A percentile compares a stretch with the other conserved stretches of the same genome.
Conservation (phyloP, 1,139 yeast species). For the Spathaspora sp. region DNA sequence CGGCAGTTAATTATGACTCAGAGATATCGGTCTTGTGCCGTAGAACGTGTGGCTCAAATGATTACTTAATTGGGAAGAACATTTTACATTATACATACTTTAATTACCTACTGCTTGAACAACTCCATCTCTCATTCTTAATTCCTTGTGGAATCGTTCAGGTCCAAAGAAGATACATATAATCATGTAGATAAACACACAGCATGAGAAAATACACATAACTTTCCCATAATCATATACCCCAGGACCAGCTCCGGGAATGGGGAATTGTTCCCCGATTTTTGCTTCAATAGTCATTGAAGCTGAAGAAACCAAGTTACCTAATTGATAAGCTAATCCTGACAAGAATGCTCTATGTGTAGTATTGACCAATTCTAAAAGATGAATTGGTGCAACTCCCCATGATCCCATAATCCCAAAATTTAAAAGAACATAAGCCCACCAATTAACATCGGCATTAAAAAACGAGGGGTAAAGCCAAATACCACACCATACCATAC, state of each 20-base stretch:
- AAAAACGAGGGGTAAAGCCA: constrained; percentile 35
- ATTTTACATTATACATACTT: too few relatives aligned
- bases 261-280: constrained; percentile 32
- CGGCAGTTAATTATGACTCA: constrained; percentile 1
- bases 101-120: background rate
- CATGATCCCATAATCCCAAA: constrained; percentile 38
- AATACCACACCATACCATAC: constrained; percentile 31
- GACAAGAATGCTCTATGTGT: constrained; percentile 35
- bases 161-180: constrained; percentile 32
- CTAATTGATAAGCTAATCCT: constrained; percentile 41
- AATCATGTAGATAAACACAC: constrained; percentile 32
- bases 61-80: too few relatives aligned
- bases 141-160: constrained; percentile 27
- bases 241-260: constrained; percentile 15
- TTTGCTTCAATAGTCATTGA: constrained; percentile 38
- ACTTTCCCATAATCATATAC: constrained; percentile 36
- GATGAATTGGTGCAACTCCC: constrained; percentile 39
- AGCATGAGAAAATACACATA: constrained; percentile 40
- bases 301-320: constrained; percentile 39
- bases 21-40: background rate
- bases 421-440: constrained; percentile 25
- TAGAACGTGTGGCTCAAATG: background rate
- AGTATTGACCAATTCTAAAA: constrained; percentile 37
- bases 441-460: constrained; percentile 29
- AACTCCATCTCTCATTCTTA: constrained; percentile 7